Conservation (phyloP, 1,139 yeast species). For the Yamadazyma buinensis region DNA sequence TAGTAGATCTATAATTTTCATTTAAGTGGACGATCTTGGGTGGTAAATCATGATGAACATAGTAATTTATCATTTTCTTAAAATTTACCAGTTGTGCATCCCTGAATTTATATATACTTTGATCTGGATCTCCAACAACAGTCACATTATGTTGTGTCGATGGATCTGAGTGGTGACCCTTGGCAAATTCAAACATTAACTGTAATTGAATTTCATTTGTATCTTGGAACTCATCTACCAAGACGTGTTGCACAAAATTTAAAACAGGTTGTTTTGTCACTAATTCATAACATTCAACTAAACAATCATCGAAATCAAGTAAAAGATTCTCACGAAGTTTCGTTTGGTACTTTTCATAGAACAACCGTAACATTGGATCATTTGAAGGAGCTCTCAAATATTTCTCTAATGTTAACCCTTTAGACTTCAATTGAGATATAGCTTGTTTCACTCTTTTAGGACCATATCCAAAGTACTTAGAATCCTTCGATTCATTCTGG, state of each 20-base stretch:
- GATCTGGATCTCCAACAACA: slow-evolving; percentile 95
- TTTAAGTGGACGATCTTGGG: slow-evolving; percentile 41
- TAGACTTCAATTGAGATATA: slow-evolving; percentile 53
- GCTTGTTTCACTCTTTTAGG: slow-evolving; percentile 35
- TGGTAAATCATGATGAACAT: slow-evolving; percentile 19
- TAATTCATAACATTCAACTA: slow-evolving; percentile 52
- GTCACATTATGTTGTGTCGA: slow-evolving; percentile 51
- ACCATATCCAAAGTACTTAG: slow-evolving; percentile 29
- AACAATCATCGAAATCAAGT: slow-evolving; percentile 82
- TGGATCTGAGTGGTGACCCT: slow-evolving; percentile 24
- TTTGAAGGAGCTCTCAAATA: slow-evolving; percentile 15
- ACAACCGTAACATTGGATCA: slow-evolving; percentile 15
- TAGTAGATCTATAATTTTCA: slow-evolving; percentile 80
- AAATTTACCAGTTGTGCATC: slow-evolving; percentile 75
- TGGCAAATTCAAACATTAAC: slow-evolving; percentile 59
- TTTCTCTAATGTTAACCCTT: slow-evolving; percentile 38
- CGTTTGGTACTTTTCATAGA: slow-evolving; percentile 54
- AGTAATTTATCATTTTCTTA: slow-evolving; percentile 49
- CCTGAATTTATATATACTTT: slow-evolving; percentile 86
- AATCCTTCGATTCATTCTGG: slow-evolving; percentile 8
- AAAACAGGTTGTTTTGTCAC: slow-evolving; percentile 45
- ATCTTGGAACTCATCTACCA: slow-evolving; percentile 95
- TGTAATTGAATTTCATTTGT: slow-evolving; percentile 75
- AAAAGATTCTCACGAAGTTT: slow-evolving; percentile 37
- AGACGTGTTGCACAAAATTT: slow-evolving; percentile 57